These are phyloP conservation scores for Phytophthora aleatoria DNA, from an alignment of 352 stramenopile species.

Conservation along the genomic window DNA sequence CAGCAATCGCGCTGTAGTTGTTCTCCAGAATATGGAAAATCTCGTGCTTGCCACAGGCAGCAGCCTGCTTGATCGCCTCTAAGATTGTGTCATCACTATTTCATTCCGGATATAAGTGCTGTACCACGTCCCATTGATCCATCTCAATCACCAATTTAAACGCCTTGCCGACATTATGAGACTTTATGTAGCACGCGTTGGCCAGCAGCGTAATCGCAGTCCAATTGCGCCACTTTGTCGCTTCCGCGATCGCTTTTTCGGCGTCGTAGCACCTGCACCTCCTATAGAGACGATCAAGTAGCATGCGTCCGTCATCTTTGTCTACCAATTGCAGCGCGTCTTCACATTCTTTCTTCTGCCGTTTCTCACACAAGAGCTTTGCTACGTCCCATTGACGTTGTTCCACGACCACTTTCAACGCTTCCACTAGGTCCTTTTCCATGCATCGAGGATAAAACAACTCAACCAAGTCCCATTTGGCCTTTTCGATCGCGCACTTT, in stretches of 20 bases:
- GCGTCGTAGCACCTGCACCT: too few species aligned
- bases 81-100: background rate
- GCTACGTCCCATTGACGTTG: background rate
- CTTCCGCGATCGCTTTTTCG: too few species aligned
- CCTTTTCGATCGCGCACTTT: background rate
- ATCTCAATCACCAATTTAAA: too few species aligned
- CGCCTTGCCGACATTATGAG: too few species aligned
- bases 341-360: background rate
- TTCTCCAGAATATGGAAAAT: background rate
- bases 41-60: background rate
- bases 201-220: too few species aligned
- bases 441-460: background rate
- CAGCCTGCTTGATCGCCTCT: background rate
- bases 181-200: too few species aligned
- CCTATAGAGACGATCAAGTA: background rate
- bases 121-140: too few species aligned
- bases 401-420: background rate
- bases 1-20: background rate
- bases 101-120: too few species aligned
- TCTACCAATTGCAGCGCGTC: background rate
- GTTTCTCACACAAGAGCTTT: background rate
- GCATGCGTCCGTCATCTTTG: background rate
- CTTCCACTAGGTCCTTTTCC: background rate
- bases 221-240: too few species aligned
- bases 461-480: background rate